Evolutionary conservation across 1,284 basidiomycete species (phyloP).

Genomic region (Rhizopogon parksii): DNA sequence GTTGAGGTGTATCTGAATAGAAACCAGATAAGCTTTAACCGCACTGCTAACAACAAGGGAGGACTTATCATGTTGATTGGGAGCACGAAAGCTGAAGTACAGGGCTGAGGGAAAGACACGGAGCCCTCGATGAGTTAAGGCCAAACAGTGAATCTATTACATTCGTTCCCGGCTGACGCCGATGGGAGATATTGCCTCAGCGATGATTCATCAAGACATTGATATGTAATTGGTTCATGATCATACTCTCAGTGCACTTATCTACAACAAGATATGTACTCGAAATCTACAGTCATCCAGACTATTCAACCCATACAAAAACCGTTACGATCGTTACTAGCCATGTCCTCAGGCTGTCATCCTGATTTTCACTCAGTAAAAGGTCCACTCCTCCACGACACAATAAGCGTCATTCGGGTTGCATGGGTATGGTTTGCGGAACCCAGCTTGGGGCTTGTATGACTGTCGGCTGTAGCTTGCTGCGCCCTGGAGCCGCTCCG

Average conservation of each 20-base stretch:
- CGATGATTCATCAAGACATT: neutral
- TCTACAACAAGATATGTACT: slow-evolving; percentile 11
- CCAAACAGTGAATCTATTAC: neutral
- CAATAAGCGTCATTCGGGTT: slow-evolving; percentile 55
- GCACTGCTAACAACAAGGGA: neutral
- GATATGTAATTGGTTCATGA: neutral
- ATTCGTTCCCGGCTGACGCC: slow-evolving; percentile 8
- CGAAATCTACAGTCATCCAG: neutral
- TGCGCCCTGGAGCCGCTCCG: slow-evolving; percentile 21
- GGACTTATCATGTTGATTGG: slow-evolving; percentile 35
- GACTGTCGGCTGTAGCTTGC: slow-evolving; percentile 9
- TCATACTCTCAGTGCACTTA: neutral
- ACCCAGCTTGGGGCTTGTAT: slow-evolving; percentile 30
- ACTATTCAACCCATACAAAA: neutral
- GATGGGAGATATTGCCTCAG: slow-evolving; percentile 14
- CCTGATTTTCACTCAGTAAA: slow-evolving; percentile 34
- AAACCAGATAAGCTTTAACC: slow-evolving; percentile 14
- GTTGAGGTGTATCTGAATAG: slow-evolving; percentile 32
- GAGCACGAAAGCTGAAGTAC: slow-evolving; percentile 2
- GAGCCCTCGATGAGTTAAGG: neutral
- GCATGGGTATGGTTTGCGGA: slow-evolving; percentile 44
- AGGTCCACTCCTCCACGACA: slow-evolving; percentile 66
- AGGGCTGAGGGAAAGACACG: slow-evolving; percentile 5
- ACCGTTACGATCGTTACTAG: neutral
- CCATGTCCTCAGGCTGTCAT: too few relatives aligned